Percentiles rank a stretch among this genome's conserved stretches.
phyloP scores from a whole-genome alignment of 306 rosid species.

The Ormosia semicastrata region DNA sequence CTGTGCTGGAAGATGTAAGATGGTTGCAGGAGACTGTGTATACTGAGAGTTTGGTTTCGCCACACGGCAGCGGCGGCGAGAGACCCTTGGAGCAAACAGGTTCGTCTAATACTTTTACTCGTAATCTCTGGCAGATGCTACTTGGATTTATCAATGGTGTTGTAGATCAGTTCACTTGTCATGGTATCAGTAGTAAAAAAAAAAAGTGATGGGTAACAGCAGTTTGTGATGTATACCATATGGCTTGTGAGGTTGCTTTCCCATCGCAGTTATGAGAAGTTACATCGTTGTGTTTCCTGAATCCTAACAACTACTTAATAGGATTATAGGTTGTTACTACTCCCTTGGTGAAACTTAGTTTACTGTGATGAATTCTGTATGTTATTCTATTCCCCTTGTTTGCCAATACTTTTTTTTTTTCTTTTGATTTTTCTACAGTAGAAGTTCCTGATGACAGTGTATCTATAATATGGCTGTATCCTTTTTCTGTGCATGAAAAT shows the following conservation, averaged over 20 bases:
- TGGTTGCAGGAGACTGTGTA: constrained; percentile 43
- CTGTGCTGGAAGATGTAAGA: constrained; percentile 17
- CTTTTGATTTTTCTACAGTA: neutral
- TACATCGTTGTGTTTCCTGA: no score
- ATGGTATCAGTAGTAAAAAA: neutral
- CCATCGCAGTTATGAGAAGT: neutral
- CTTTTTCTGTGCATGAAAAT: neutral
- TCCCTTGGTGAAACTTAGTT: neutral
- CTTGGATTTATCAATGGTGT: constrained; percentile 12
- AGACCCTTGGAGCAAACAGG: neutral
- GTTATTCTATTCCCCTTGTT: neutral
- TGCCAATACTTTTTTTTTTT: neutral
- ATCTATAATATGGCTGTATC: neutral
- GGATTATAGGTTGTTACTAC: neutral
- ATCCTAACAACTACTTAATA: neutral
- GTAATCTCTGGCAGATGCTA: constrained; percentile 11
- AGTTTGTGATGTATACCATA: neutral
- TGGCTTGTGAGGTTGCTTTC: neutral
- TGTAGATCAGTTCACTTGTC: neutral
- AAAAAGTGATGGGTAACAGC: neutral
- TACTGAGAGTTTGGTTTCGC: constrained; percentile 45
- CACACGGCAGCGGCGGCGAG: constrained; percentile 10
- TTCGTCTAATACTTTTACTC: neutral
- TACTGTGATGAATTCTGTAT: neutral
- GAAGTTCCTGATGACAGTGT: neutral